phyloP scores from a whole-genome alignment of 1,139 yeast genomes.

The Blastobotrys arbuscula region DNA sequence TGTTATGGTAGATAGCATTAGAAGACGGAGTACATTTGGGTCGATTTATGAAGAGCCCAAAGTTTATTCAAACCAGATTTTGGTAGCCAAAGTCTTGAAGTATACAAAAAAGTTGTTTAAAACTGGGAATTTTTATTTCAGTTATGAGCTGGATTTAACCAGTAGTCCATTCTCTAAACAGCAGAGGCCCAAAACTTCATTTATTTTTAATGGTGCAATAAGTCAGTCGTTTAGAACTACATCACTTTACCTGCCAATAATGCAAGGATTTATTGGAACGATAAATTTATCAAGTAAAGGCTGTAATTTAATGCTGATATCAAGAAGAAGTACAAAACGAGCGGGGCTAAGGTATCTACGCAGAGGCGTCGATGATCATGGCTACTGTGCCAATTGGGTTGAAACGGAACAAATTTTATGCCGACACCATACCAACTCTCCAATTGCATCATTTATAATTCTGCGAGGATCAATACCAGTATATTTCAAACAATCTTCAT shows the following conservation, averaged over 20 bases:
- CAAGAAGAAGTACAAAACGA: conserved; percentile 37
- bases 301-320: conserved; percentile 28
- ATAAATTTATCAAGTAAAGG: conserved; percentile 16
- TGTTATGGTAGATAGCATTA: conserved; percentile 8
- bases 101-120: conserved; percentile 14
- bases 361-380: conserved; percentile 41
- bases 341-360: conserved; percentile 44
- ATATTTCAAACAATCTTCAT: conserved; percentile 48
- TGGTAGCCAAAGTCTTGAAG: conserved; percentile 19
- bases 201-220: conserved; percentile 33
- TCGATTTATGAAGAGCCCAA: background rate
- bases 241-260: conserved; percentile 27
- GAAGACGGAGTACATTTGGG: background rate
- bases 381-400: conserved; percentile 45
- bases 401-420: conserved; percentile 38
- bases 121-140: conserved; percentile 20
- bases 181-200: conserved; percentile 20
- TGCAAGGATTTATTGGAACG: conserved; percentile 37
- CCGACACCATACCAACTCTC: conserved; percentile 3
- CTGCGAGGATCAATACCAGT: conserved; percentile 46
- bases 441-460: conserved; percentile 18
- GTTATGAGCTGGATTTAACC: conserved; percentile 24
- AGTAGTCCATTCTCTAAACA: conserved; percentile 9
- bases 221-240: conserved; percentile 23
- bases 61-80: background rate